A percentile compares a stretch with the other conserved stretches of the same genome.
These are phyloP conservation scores for Botrytis aclada DNA, from an alignment of 2,329 filamentous ascomycete species.

Conservation along the genomic window DNA sequence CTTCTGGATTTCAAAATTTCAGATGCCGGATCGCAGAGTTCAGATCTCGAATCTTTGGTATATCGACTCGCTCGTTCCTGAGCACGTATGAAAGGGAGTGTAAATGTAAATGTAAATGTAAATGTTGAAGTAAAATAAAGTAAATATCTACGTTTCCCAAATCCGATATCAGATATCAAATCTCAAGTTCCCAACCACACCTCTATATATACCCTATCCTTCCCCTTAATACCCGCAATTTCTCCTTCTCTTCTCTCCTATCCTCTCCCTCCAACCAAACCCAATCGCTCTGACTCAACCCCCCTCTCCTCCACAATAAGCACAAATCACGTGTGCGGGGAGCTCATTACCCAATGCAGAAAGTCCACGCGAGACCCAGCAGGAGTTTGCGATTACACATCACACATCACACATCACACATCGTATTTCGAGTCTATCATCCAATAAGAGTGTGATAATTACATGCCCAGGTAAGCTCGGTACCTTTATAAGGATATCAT, in stretches of 20 bases:
- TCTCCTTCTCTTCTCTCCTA: too few relatives aligned
- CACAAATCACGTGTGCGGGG: background rate
- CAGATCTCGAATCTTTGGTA: background rate
- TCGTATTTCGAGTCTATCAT: too few relatives aligned
- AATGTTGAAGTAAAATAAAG: background rate
- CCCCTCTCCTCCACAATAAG: background rate
- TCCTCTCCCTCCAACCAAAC: background rate
- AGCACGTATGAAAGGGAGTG: too few relatives aligned
- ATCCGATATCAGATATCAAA: background rate
- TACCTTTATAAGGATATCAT: too few relatives aligned
- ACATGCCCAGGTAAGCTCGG: background rate
- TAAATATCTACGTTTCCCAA: background rate
- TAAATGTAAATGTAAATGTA: background rate
- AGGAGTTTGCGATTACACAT: background rate
- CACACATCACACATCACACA: background rate
- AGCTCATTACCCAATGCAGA: background rate
- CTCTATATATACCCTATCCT: background rate
- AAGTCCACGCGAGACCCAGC: background rate
- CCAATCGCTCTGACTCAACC: background rate
- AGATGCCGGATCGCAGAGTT: too few relatives aligned
- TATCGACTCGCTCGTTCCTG: background rate
- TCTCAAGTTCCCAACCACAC: fast-evolving
- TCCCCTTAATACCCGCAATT: too few relatives aligned
- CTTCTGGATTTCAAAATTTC: background rate
- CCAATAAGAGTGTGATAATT: background rate